Base-by-base conservation (phyloP, 1,284 basidiomycete species). In the Bjerkandera adusta region DNA sequence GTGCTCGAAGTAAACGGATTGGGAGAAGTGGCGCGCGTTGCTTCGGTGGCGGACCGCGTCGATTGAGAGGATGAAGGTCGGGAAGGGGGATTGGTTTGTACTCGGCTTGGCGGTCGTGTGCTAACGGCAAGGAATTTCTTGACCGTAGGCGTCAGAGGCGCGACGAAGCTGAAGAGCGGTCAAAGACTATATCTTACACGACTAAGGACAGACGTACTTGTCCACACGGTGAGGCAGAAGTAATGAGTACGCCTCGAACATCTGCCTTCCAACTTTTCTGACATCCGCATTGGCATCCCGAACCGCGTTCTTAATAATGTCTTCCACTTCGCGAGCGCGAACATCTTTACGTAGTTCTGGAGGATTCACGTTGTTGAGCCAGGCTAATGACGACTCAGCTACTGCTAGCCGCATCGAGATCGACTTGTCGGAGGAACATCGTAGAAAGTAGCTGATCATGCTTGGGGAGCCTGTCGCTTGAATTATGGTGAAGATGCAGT, bases 241-340 rank as follows among this genome's bases (percentile, higher is more conserved):
- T 5, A 79, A 66, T 52, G 80, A 80, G 62, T 92, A 93, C 0
- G 83, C 83, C 47, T 84, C 83, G 62, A 89, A 92, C 12, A 90
- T 70, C 56, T 81, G 76, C 60, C 81, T 79, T 48, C 80, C 78
- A 13, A 78, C 65, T 59, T 82, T 85, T 52, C 91, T 71, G 16
- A 91, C 77, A 48, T 89, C 89, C 11, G 83, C 79, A 59, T 77
- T 89, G n/a, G 86, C 76, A 64, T 93, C 90, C 16, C 77, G 76
- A 10, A 83, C 85, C 0, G 84, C 79, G 3, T 67, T 60, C 48
- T 74, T 81, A 56, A 93, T 88, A 38, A 89, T 72, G 16, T 67
- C 70, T 60, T 93, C 90, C 18, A 93, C 71, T 30, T 87, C 81
- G 36, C 70, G 69, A 1, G 79, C 79, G 2, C 85, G 72, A 0